A percentile compares a stretch with the other conserved stretches of the same genome.
Evolutionary conservation across 352 stramenopile genomes (phyloP).

Genomic region (Phytophthora uliginosa): DNA sequence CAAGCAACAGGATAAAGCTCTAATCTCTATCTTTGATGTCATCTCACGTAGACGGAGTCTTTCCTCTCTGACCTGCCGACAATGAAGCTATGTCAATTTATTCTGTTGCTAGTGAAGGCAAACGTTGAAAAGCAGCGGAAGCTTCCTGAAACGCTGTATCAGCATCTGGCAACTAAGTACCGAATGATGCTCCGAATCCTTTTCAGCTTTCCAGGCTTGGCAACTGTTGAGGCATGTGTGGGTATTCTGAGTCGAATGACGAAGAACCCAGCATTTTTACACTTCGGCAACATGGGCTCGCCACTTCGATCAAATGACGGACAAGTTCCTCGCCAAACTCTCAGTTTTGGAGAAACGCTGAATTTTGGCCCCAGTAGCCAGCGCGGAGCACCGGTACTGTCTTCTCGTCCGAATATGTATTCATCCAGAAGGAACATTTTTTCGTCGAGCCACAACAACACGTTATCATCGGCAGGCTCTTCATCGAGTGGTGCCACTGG

Average conservation of each 20-base stretch:
- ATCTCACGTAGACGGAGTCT: conserved; percentile 49
- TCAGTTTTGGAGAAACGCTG: conserved; percentile 69
- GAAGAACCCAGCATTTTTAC: conserved; percentile 67
- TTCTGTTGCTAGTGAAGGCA: conserved; percentile 71
- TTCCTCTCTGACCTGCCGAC: conserved; percentile 79
- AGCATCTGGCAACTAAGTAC: conserved; percentile 77
- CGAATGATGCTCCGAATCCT: conserved; percentile 84
- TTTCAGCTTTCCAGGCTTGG: conserved; percentile 77
- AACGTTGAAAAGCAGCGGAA: conserved; percentile 75
- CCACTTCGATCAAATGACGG: conserved; percentile 56
- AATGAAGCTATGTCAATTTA: conserved; percentile 86
- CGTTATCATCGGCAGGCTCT: conserved; percentile 54
- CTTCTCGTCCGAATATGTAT: conserved; percentile 28
- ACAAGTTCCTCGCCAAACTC: conserved; percentile 57
- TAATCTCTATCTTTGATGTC: conserved; percentile 17
- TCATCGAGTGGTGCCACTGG: conserved; percentile 42
- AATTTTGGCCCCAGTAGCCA: conserved; percentile 54
- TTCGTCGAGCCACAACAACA: conserved; percentile 42
- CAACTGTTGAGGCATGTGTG: conserved; percentile 79
- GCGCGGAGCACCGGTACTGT: conserved; percentile 25
- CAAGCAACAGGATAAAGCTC: neutral
- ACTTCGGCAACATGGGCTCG: conserved; percentile 66
- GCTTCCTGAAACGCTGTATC: conserved; percentile 71
- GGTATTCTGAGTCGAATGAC: conserved; percentile 84
- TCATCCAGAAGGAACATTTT: conserved; percentile 47